Base-by-base conservation (phyloP, 345 rosid genomes). In the Kandelia obovata region DNA sequence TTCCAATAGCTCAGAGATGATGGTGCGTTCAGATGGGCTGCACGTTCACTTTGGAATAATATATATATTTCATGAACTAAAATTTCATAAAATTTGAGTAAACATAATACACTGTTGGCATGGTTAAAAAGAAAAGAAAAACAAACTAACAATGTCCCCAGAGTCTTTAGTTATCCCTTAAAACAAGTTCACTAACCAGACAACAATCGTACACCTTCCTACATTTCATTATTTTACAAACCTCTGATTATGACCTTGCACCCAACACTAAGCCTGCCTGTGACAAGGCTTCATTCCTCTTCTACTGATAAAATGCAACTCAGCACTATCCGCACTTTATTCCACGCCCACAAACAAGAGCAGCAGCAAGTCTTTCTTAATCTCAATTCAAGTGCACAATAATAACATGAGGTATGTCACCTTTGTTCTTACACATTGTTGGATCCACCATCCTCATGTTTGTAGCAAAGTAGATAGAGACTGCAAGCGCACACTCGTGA, bases 381-480 rank as follows among this genome's bases (percentile, higher is more conserved):
- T 30, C 37, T 34, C 70, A 57, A 20, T 17, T 65, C 65, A 8
- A 65, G 60, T 3, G 65, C 72, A 56, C 16, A 56, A 56, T 5
- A 49, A 74, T 19, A 59, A 56, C 64, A 51, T 34, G 72, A 70
- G 59, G 58, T 20, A 62, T 39, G 25, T 27, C 70, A 58, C 64
- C 72, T 62, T 66, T 58, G 66, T 74, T 46, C 68, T 52, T 67
- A 72, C 27, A 59, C 25, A 67, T 58, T 64, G 70, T 58, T 58
- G 31, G 68, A 73, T 35, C 60, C 59, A 55, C 26, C 69, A 69
- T 65, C 51, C 57, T 62, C 69, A 53, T 6, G 26, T 61, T 60
- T 56, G 2, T 5, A 34, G 65, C 61, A 74, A 58, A 67, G 62
- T 47, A 69, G 65, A 68, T 49, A 32, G 43, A 39, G 67, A 71